Conservation (phyloP, 2,329 filamentous ascomycete genomes). For the Phaeosphaeriaceae sp. region DNA sequence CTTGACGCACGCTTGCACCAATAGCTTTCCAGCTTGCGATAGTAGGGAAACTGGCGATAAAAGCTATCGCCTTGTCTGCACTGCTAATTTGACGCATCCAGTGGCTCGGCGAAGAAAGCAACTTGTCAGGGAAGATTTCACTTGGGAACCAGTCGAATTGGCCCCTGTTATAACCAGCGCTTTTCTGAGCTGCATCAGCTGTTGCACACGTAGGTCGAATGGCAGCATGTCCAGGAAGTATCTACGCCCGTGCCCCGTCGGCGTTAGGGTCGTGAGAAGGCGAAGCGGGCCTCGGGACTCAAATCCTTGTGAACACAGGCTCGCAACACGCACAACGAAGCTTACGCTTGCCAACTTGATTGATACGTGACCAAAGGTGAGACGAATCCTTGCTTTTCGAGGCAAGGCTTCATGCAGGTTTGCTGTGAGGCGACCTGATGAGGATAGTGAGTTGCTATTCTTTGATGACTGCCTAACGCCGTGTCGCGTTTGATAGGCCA, state of each 20-base stretch:
- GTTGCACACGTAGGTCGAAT: background rate
- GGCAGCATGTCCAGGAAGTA: background rate
- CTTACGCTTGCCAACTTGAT: background rate
- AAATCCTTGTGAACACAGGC: background rate
- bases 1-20: background rate
- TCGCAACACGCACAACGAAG: background rate
- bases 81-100: background rate
- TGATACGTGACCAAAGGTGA: background rate
- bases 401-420: background rate
- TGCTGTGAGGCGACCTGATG: background rate
- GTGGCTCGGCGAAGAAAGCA: background rate
- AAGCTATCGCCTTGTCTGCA: background rate
- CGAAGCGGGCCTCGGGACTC: background rate
- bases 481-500: conserved; percentile 1
- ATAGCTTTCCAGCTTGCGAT: background rate
- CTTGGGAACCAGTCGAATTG: background rate
- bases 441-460: background rate
- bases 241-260: background rate
- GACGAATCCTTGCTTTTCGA: background rate
- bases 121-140: background rate
- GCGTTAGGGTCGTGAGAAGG: background rate
- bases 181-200: background rate
- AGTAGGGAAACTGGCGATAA: background rate
- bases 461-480: conserved; percentile 3
- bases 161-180: background rate